These are phyloP conservation scores for Aspergillus incahuasiensis DNA, from an alignment of 495 filamentous ascomycete genomes.

Conservation along the genomic window DNA sequence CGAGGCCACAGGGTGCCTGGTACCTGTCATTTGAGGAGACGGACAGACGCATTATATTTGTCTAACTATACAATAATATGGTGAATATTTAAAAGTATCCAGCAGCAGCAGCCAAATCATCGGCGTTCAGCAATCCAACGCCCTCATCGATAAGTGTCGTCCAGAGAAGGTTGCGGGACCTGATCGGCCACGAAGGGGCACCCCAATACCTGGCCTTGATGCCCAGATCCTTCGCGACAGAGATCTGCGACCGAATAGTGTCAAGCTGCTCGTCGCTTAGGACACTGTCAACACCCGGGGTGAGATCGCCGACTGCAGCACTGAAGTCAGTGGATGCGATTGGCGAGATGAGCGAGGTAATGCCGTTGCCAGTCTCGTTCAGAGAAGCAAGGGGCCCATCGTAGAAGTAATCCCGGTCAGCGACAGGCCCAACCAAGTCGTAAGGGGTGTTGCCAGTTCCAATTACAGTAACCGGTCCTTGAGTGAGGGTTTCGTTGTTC, in stretches of 20 bases:
- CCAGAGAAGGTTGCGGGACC: slow-evolving; percentile 66
- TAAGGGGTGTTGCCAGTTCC: slow-evolving; percentile 77
- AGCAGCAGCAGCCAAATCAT: slow-evolving; percentile 61
- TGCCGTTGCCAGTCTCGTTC: slow-evolving; percentile 36
- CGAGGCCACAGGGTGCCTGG: no score
- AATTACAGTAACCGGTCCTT: slow-evolving; percentile 67
- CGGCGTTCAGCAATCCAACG: slow-evolving; percentile 69
- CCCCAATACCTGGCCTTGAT: slow-evolving; percentile 72
- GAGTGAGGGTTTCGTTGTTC: slow-evolving; percentile 39
- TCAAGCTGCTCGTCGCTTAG: slow-evolving; percentile 49
- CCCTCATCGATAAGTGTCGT: slow-evolving; percentile 60
- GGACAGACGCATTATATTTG: background rate
- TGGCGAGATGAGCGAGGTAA: slow-evolving; percentile 45
- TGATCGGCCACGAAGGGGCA: slow-evolving; percentile 60
- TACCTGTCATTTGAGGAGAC: background rate
- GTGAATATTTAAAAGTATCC: slow-evolving; percentile 27
- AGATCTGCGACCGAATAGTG: slow-evolving; percentile 56
- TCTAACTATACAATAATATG: background rate
- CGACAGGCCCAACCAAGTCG: slow-evolving; percentile 48
- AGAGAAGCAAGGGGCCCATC: slow-evolving; percentile 54
- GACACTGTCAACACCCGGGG: slow-evolving; percentile 19
- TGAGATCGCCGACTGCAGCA: slow-evolving; percentile 37
- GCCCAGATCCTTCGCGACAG: slow-evolving; percentile 56
- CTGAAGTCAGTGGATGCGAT: slow-evolving; percentile 47
- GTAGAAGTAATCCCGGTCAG: slow-evolving; percentile 56